Evolutionary conservation across 139 green algal species (phyloP).

Genomic region (Tetradesmus obliquus): DNA sequence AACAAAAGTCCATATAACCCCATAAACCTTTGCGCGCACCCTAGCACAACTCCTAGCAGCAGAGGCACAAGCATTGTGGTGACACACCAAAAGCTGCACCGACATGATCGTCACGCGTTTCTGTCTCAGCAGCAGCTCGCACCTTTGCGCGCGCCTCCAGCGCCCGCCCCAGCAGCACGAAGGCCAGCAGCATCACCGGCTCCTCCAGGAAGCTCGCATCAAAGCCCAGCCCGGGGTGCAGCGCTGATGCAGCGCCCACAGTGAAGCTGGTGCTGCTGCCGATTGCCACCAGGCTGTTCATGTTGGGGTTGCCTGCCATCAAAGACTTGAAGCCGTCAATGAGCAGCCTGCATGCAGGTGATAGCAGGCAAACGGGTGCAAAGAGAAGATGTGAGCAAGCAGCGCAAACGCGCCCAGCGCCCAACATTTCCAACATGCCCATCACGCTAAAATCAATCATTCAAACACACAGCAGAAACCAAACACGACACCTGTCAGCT

Average conservation of each 20-base stretch:
- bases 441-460: neutral
- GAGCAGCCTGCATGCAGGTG: constrained; percentile 61
- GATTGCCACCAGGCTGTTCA: constrained; percentile 93
- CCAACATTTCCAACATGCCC: neutral
- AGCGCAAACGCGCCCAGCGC: neutral
- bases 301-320: constrained; percentile 81
- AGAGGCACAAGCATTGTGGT: too few species aligned
- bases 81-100: too few species aligned
- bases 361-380: neutral
- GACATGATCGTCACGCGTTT: too few species aligned
- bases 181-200: constrained; percentile 96
- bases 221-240: constrained; percentile 66
- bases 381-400: neutral
- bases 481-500: too few species aligned
- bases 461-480: too few species aligned
- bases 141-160: constrained; percentile 86
- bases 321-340: constrained; percentile 78
- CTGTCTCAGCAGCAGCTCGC: too few species aligned
- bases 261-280: constrained; percentile 56
- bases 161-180: constrained; percentile 90
- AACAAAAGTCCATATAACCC: too few species aligned
- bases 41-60: too few species aligned
- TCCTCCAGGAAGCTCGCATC: constrained; percentile 90
- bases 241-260: constrained; percentile 37
- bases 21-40: too few species aligned